Base-by-base conservation (phyloP, 2,329 filamentous ascomycete species). In the Teratosphaeria viscida region DNA sequence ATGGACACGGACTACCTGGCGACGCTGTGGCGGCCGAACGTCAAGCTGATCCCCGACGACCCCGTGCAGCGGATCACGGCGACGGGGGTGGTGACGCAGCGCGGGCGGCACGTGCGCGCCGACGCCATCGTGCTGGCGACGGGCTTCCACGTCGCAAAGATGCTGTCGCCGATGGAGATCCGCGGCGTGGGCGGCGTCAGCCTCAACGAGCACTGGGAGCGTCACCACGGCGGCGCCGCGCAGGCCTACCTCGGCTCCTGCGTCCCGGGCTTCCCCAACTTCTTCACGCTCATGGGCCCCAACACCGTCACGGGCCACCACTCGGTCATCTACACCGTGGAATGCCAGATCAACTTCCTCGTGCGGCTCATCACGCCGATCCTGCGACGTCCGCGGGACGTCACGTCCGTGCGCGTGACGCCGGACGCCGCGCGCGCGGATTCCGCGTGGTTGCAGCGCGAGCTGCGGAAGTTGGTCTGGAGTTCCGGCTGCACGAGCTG, bases 261-360 rank as follows among this genome's bases (percentile, higher is more conserved):
- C 37, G 60, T 81, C 0, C 75, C 77, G 1, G 68, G 70, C 0
- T 80, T 80, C 59, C 77, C 78, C 3, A 80, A 79, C 61, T 75
- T 79, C 65, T 78, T 78, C 67, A 73, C 76, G 35, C 68, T 77
- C 59, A 73, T 77, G 70, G 76, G 76, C 0, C 77, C 72, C 10
- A 78, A 78, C 63, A 78, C 75, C 0, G 70, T 77, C 2, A 81
- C 76, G 0, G 79, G 79, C 0, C 79, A 82, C 62, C 67, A 79
- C 0, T 78, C 75, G 0, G 79, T 80, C 3, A 77, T 81, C 23
- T 81, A 78, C 65, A 77, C 78, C 0, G 75, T 76, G 0, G 79
- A 81, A 64, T 81, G 79, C 63, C 78, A 81, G 60, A 78, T 81
- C 57, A 80, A 79, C 65, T 79, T 79, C 61, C 71, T 71, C 19